A percentile compares a stretch with the other conserved stretches of the same genome.
These are phyloP conservation scores for Lepiota subincarnata DNA, from an alignment of 768 basidiomycete species.

Conservation along the genomic window DNA sequence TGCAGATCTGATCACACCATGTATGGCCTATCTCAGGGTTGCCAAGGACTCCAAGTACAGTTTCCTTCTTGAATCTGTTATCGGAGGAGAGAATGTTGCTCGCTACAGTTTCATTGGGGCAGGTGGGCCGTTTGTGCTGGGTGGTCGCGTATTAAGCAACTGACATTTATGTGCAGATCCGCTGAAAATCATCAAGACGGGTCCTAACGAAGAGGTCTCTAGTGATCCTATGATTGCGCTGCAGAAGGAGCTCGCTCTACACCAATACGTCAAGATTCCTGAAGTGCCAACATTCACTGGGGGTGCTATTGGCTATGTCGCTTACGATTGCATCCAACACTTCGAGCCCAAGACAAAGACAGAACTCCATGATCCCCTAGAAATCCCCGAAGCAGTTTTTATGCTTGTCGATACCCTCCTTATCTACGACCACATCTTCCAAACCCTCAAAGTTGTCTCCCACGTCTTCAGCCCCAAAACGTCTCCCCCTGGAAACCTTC, in stretches of 20 bases:
- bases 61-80: slow-evolving; percentile 91
- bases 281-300: slow-evolving; percentile 94
- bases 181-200: slow-evolving; percentile 86
- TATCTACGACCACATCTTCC: slow-evolving; percentile 96
- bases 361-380: slow-evolving; percentile 68
- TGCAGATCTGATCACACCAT: slow-evolving; percentile 94
- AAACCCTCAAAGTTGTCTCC: slow-evolving; percentile 91
- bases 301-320: slow-evolving; percentile 95
- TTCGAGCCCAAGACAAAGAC: slow-evolving; percentile 93
- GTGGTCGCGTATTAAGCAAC: not conserved
- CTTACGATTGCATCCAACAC: slow-evolving; percentile 94
- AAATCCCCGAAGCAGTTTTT: slow-evolving; percentile 94
- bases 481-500: slow-evolving; percentile 60
- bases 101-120: slow-evolving; percentile 96
- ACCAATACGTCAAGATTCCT: slow-evolving; percentile 88
- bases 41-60: slow-evolving; percentile 91
- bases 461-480: slow-evolving; percentile 86
- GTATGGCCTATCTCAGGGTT: slow-evolving; percentile 91
- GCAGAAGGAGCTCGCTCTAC: slow-evolving; percentile 80
- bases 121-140: slow-evolving; percentile 44
- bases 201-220: slow-evolving; percentile 72
- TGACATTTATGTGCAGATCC: slow-evolving; percentile 57
- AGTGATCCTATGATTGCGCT: slow-evolving; percentile 87
- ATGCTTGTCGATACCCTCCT: slow-evolving; percentile 96
- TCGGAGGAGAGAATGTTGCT: slow-evolving; percentile 85